Evolutionary conservation across 306 rosid genomes (phyloP).

Genomic region (Neltuma alba): DNA sequence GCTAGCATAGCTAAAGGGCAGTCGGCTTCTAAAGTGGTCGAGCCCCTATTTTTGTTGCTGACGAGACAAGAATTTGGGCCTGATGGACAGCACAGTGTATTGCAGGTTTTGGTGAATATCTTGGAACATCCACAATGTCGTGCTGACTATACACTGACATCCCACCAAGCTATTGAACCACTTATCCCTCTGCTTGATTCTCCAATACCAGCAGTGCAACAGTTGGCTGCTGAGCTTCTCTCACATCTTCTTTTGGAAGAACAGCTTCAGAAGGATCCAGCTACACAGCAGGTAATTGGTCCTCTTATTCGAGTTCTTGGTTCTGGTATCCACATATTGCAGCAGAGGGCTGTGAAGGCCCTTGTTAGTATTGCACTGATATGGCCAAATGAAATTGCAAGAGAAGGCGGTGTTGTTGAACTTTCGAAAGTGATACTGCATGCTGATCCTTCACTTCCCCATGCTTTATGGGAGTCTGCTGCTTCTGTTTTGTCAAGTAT

Average conservation of each 20-base stretch:
- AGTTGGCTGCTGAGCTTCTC: slow-evolving; percentile 96
- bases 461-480: slow-evolving; percentile 97
- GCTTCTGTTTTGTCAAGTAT: slow-evolving; percentile 92
- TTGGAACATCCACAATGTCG: slow-evolving; percentile 97
- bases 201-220: slow-evolving; percentile 91
- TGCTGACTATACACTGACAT: slow-evolving; percentile 77
- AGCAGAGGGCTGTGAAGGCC: slow-evolving; percentile 98
- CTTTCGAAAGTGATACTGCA: slow-evolving; percentile 92
- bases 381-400: slow-evolving; percentile 99
- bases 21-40: slow-evolving; percentile 90
- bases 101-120: slow-evolving; percentile 96
- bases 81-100: slow-evolving; percentile 92
- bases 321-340: slow-evolving; percentile 89
- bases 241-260: slow-evolving; percentile 91
- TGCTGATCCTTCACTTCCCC: slow-evolving; percentile 95
- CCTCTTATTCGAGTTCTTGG: slow-evolving; percentile 89
- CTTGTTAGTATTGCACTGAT: slow-evolving; percentile 88
- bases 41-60: slow-evolving; percentile 84
- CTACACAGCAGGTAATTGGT: slow-evolving; percentile 85
- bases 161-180: slow-evolving; percentile 91
- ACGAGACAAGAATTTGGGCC: slow-evolving; percentile 87
- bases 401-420: slow-evolving; percentile 93
- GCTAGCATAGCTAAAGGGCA: slow-evolving; percentile 97
- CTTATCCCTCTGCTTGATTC: slow-evolving; percentile 91
- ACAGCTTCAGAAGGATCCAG: slow-evolving; percentile 87